Evolutionary conservation across 495 filamentous ascomycete genomes (phyloP).

Genomic region (Penicillium cataractarum): DNA sequence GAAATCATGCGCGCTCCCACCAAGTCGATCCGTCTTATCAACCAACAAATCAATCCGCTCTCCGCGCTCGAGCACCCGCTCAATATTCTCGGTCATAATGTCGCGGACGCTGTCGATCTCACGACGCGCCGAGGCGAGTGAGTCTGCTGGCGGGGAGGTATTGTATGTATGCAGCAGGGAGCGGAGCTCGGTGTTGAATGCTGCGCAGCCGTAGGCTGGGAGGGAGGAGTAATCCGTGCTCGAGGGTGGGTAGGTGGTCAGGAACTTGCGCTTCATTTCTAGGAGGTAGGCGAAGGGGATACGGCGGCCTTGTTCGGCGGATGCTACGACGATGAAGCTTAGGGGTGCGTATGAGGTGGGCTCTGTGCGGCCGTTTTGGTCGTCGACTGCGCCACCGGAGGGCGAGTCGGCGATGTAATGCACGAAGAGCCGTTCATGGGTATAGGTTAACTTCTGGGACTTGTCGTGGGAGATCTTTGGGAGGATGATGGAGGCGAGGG

Average conservation of each 20-base stretch:
- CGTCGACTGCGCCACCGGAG: slow-evolving; percentile 54
- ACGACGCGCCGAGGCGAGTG: slow-evolving; percentile 75
- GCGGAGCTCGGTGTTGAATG: slow-evolving; percentile 81
- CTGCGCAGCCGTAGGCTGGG: slow-evolving; percentile 86
- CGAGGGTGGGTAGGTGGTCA: slow-evolving; percentile 69
- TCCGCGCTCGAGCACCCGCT: slow-evolving; percentile 89
- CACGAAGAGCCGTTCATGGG: slow-evolving; percentile 86
- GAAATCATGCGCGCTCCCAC: slow-evolving; percentile 86
- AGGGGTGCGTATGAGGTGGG: slow-evolving; percentile 70
- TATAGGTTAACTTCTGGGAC: slow-evolving; percentile 91
- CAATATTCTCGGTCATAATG: slow-evolving; percentile 99
- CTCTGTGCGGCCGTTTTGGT: slow-evolving; percentile 34
- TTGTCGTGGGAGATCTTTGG: slow-evolving; percentile 85
- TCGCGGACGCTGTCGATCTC: slow-evolving; percentile 94
- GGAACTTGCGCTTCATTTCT: slow-evolving; percentile 87
- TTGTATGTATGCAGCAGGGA: slow-evolving; percentile 82
- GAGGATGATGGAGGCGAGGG: slow-evolving; percentile 91
- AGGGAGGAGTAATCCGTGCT: slow-evolving; percentile 73
- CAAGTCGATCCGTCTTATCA: slow-evolving; percentile 93
- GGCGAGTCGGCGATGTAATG: slow-evolving; percentile 92
- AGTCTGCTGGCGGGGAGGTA: slow-evolving; percentile 78
- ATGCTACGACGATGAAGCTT: slow-evolving; percentile 83
- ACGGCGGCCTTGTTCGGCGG: slow-evolving; percentile 75
- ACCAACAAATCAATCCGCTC: slow-evolving; percentile 95
- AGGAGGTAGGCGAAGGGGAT: slow-evolving; percentile 92